These are phyloP conservation scores for Xylaria bambusicola DNA, from an alignment of 495 filamentous ascomycete genomes.

Conservation along the genomic window DNA sequence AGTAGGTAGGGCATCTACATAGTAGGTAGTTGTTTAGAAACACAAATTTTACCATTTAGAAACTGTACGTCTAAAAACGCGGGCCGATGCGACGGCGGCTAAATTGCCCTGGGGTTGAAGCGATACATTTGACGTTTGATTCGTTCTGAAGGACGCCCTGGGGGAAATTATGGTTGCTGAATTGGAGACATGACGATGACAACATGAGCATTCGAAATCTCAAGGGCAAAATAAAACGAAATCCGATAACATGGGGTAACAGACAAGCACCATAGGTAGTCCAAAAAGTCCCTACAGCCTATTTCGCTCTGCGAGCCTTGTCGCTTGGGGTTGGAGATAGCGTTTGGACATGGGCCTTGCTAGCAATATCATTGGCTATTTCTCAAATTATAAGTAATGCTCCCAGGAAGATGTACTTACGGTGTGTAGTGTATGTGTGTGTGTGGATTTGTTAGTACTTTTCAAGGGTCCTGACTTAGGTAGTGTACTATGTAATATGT, in stretches of 20 bases:
- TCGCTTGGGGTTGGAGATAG: not conserved
- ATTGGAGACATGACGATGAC: not conserved
- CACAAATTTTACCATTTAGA: not conserved
- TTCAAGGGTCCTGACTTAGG: too few relatives aligned
- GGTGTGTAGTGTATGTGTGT: too few relatives aligned
- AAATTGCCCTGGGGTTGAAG: not conserved
- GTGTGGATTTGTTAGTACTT: too few relatives aligned
- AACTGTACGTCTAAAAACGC: not conserved
- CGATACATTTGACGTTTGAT: not conserved
- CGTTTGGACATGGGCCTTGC: constrained; percentile 2
- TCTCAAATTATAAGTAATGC: too few relatives aligned
- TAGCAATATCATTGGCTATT: not conserved
- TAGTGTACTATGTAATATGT: too few relatives aligned
- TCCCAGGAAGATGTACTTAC: too few relatives aligned
- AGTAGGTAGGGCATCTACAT: too few relatives aligned
- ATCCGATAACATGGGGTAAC: not conserved
- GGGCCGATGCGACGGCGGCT: not conserved
- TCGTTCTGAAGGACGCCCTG: not conserved
- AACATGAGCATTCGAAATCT: too few relatives aligned
- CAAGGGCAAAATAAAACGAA: too few relatives aligned
- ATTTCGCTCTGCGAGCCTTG: constrained; percentile 6
- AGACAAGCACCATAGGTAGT: not conserved
- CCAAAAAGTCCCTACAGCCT: constrained; percentile 9
- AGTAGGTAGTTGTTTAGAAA: too few relatives aligned
- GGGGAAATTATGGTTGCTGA: not conserved